Percentiles rank a stretch among this genome's conserved stretches.
Conservation (phyloP, 345 rosid genomes). For the Salix purpurea region DNA sequence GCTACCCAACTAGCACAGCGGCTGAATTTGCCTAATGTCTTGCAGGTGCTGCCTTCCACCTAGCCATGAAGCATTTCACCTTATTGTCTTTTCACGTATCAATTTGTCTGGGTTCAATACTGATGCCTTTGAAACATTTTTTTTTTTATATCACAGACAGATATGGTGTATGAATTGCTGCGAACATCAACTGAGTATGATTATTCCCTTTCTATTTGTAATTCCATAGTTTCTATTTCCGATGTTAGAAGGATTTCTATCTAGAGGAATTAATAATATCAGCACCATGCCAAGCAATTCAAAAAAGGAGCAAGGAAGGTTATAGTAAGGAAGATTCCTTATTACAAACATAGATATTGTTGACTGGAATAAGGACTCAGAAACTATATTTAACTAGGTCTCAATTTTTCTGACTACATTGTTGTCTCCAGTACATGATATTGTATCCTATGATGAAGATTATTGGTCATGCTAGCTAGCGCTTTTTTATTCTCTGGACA, state of each 20-base stretch:
- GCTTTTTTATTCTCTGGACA: neutral
- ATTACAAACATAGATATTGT: neutral
- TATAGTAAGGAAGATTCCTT: neutral
- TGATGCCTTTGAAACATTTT: constrained; percentile 12
- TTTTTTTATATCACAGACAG: constrained; percentile 50
- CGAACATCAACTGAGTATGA: constrained; percentile 91
- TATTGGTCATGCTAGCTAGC: neutral
- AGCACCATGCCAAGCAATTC: neutral
- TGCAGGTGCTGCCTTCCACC: constrained; percentile 52
- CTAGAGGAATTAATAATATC: constrained; percentile 3
- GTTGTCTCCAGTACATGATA: neutral
- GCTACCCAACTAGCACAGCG: constrained; percentile 99
- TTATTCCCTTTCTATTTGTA: neutral
- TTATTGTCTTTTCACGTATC: neutral
- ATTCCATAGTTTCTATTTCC: neutral
- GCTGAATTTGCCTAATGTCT: constrained; percentile 94
- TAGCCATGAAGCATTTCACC: neutral
- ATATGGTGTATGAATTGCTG: constrained; percentile 82
- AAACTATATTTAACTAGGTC: neutral
- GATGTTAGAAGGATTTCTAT: neutral
- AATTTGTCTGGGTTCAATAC: neutral
- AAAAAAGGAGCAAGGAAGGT: neutral
- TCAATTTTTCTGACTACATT: neutral
- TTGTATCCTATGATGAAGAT: neutral
- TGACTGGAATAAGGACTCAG: neutral